Evolutionary conservation across 768 basidiomycete genomes (phyloP).

Genomic region (Podaxis pistillaris): DNA sequence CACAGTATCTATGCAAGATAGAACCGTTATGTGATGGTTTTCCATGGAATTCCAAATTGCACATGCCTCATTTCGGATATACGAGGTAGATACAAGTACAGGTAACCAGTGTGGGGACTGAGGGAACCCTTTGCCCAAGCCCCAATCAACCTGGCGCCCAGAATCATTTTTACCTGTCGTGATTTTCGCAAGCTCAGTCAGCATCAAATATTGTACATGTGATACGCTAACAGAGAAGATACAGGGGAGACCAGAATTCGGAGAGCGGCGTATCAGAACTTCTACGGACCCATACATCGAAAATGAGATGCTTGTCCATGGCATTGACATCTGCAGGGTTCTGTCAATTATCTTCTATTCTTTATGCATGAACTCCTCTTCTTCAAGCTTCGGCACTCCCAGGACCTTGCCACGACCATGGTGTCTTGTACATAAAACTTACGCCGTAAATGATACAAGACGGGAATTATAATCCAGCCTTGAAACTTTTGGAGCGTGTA

Average conservation of each 20-base stretch:
- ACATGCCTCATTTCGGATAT: conserved; percentile 4
- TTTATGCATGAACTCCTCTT: neutral
- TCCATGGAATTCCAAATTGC: conserved; percentile 1
- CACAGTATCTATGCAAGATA: neutral
- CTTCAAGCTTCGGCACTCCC: neutral
- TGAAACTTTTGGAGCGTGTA: neutral
- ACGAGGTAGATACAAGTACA: neutral
- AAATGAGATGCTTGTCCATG: neutral
- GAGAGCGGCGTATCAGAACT: conserved; percentile 14
- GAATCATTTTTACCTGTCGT: neutral
- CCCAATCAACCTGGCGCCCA: neutral
- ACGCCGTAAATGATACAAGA: too few species aligned
- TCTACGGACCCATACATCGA: conserved; percentile 1
- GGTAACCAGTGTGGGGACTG: neutral
- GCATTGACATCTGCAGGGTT: neutral
- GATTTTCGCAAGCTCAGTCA: conserved; percentile 13
- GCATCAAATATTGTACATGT: conserved; percentile 9
- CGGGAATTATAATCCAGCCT: neutral
- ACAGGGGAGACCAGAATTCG: conserved; percentile 5
- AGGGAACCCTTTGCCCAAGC: conserved; percentile 13
- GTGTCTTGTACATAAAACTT: neutral
- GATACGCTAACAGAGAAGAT: conserved; percentile 4
- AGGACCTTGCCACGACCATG: neutral
- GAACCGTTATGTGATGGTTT: conserved; percentile 4
- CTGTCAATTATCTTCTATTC: neutral